Evolutionary conservation across 306 rosid genomes (phyloP).

Genomic region (Luffa acutangula): DNA sequence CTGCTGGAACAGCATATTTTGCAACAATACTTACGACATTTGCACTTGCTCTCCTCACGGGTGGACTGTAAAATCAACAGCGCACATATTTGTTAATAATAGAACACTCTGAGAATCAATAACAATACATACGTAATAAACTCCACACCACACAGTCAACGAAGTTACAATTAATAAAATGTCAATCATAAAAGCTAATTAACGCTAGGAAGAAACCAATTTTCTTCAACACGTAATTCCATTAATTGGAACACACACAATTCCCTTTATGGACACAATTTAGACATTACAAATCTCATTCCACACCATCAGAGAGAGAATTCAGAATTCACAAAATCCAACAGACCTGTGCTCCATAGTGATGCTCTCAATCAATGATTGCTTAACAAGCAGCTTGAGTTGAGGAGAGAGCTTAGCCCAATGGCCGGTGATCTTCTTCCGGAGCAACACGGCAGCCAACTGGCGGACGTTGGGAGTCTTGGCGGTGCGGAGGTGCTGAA

Average conservation of each 20-base stretch:
- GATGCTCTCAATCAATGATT: conserved; percentile 72
- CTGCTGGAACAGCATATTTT: conserved; percentile 84
- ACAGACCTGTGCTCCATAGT: conserved; percentile 82
- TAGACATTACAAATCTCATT: not conserved
- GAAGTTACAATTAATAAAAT: not conserved
- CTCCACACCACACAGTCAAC: not conserved
- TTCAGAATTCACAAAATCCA: not conserved
- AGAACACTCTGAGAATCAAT: not conserved
- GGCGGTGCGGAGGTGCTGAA: conserved; percentile 90
- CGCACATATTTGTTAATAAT: not conserved
- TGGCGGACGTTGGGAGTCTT: conserved; percentile 97
- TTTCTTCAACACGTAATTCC: not conserved
- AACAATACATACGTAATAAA: not conserved
- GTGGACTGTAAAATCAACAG: conserved; percentile 46
- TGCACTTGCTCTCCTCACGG: conserved; percentile 91
- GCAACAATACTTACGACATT: conserved; percentile 89
- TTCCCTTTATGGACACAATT: not conserved
- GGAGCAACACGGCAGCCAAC: conserved; percentile 84
- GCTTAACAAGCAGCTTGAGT: conserved; percentile 62
- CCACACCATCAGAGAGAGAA: not conserved
- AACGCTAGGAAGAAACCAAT: not conserved
- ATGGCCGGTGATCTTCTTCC: conserved; percentile 96
- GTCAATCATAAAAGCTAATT: not conserved
- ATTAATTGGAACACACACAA: not conserved
- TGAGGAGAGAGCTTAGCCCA: conserved; percentile 90